Evolutionary conservation across 78 protist genomes (phyloP), one percentile per base, ranked within the genome.

Genomic region (Acrasis kona): DNA sequence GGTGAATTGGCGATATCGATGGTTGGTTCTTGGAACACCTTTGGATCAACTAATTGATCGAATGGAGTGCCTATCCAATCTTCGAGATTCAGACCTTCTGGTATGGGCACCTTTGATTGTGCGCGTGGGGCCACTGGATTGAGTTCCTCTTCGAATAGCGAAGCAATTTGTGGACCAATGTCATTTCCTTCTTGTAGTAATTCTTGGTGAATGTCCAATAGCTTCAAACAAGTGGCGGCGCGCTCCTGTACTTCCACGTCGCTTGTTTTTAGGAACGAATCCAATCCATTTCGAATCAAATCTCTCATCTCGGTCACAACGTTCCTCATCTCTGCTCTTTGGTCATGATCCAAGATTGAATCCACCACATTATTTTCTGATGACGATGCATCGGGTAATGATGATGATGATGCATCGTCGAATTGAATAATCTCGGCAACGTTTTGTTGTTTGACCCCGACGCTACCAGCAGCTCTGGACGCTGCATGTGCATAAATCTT

Each of bases 171-270:
- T n/a, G 34, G 19, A n/a, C 61, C 61, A 50, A 50, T 50, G 19
- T 50, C 61, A 50, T n/a, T 50, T 50, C 61, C 61, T n/a, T 50
- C 19, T 50, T 50, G 34, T 50, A 50, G 19, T n/a, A 50, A 50
- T 50, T 50, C 61, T 50, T 50, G 34, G 19, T 50, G 61, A 50
- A 50, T 19, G 19, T 50, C 34, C 19, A 50, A 50, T 19, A 50
- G 19, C 19, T 50, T 50, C 19, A 19, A 19, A 19, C 61, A 50
- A n/a, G 61, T 50, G 19, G 75, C 57, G 28, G 76, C 7, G 8
- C 95, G 83, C 83, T 93, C 97, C 70, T 93, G 95, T 3, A 93
- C 97, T 32, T 93, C 95, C 31, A 89, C 8, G 80, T 61, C 29
- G 39, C 32, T 3, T 5, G 78, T 41, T 10, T 10, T 10, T 19